These are phyloP conservation scores for Schwanniomyces pseudopolymorphus DNA, from an alignment of 805 yeast genomes.

Conservation along the genomic window DNA sequence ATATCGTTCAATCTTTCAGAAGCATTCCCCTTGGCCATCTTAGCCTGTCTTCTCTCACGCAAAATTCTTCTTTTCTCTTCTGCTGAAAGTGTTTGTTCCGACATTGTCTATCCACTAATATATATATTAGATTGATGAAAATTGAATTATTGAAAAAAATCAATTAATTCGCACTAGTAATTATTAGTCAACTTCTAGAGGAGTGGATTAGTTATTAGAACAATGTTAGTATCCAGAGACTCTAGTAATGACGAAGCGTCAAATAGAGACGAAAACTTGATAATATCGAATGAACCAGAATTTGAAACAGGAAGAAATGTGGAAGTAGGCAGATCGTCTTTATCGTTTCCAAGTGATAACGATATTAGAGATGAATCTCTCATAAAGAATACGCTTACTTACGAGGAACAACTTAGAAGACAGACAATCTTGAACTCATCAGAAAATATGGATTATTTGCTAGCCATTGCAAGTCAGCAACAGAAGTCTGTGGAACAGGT, in stretches of 20 bases:
- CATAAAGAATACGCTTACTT: conserved; percentile 13
- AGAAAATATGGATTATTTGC: conserved; percentile 37
- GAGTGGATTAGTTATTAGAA: neutral
- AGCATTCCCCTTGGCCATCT: conserved; percentile 56
- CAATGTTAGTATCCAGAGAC: neutral
- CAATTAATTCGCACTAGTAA: neutral
- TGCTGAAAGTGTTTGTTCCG: conserved; percentile 31
- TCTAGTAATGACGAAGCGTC: neutral
- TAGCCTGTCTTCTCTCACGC: conserved; percentile 66
- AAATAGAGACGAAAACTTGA: neutral
- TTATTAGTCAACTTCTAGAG: neutral
- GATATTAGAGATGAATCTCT: neutral
- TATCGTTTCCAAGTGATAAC: neutral
- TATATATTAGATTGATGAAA: too few species aligned
- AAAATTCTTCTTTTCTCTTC: conserved; percentile 58
- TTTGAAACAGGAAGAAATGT: neutral
- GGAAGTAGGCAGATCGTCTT: neutral
- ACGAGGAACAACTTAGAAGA: conserved; percentile 27
- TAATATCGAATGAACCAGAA: neutral
- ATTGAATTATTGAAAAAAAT: neutral
- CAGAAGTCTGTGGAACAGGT: conserved; percentile 45
- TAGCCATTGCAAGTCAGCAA: conserved; percentile 41
- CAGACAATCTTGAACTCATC: conserved; percentile 39
- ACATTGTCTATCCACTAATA: conserved; percentile 1
- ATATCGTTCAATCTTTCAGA: conserved; percentile 50